Conservation (phyloP, 164 flowering plant genomes). For the Brasenia schreberi region DNA sequence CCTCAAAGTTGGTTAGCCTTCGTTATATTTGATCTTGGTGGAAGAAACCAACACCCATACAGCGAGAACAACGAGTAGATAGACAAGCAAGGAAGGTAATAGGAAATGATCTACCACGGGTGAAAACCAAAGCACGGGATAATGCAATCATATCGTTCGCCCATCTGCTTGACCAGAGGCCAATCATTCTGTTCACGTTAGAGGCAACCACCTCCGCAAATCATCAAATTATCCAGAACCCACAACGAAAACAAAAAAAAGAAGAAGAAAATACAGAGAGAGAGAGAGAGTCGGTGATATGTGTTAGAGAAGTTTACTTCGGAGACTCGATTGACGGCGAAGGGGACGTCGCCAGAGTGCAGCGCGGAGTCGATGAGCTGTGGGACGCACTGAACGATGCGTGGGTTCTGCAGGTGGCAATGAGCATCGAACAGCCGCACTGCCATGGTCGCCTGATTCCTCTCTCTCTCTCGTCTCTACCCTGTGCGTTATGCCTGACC, state of each 20-base stretch:
- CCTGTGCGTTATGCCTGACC: not conserved
- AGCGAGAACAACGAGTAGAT: not conserved
- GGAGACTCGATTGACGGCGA: conserved; percentile 84
- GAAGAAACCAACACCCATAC: not conserved
- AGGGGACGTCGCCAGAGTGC: conserved; percentile 43
- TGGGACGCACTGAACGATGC: conserved; percentile 38
- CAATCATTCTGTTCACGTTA: conserved; percentile 48
- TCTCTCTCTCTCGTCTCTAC: not conserved
- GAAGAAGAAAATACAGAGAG: not conserved
- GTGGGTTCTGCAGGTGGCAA: conserved; percentile 90
- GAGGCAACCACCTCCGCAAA: not conserved
- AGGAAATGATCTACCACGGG: conserved; percentile 37
- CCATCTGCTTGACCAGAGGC: conserved; percentile 69
- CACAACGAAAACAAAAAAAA: not conserved
- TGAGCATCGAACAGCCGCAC: conserved; percentile 79
- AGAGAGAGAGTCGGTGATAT: not conserved
- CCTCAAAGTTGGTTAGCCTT: no score
- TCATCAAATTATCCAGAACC: not conserved
- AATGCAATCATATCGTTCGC: conserved; percentile 42
- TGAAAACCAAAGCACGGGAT: conserved; percentile 89
- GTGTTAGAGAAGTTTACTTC: conserved; percentile 20
- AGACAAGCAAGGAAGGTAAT: no score
- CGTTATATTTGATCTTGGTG: no score
- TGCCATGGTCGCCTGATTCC: not conserved
- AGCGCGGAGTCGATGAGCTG: conserved; percentile 40